Base-by-base conservation (phyloP, 257 asterid genomes). In the Solanum chiquidenum region DNA sequence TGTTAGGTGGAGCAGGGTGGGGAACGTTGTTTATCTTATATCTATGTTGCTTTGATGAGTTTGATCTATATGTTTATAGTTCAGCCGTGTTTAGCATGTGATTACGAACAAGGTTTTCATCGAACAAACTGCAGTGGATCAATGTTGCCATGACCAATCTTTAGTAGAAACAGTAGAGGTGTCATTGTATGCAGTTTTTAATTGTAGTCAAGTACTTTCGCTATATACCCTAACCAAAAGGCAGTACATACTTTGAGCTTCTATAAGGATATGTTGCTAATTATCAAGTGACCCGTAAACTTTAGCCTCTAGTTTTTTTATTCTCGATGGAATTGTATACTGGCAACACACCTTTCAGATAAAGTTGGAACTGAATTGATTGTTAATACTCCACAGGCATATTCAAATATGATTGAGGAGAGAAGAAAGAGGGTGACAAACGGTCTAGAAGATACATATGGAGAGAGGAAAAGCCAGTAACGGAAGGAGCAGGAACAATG, bases 401-500 rank as follows among this genome's bases (percentile, higher is more conserved):
- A 97, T 74, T 83, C 96, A 11, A 91, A 93, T 80, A 95, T 94
- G 99, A 95, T 95, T 25, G 92, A 91, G 6, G 98, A 93, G 83
- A 91, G 99, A 87, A 91, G 95, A 86, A 92, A 91, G 89, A 94
- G 91, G 90, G 93, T 94, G 46, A 90, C 91, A 6, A 92, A 91
- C n/a, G 98, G 99, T 21, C 76, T 72, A 33, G 99, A 97, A 90
- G 99, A 95, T 91, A 97, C 95, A 18, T 97, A 93, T 46, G 99
- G 99, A 52, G 86, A 29, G 85, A 44, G 91, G 84, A 90, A 88
- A 64, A 72, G 88, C 60, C 86, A 87, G 55, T 85, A 75, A 76
- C 23, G 6, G 40, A 44, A 3, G 82, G 29, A 29, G 33, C 21
- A 12, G 64, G 62, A 20, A 49, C 69, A 18, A 6, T 3, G 2